A percentile compares a stretch with the other conserved stretches of the same genome.
Conservation (phyloP, 352 stramenopile species). For the Phytopythium chamaehyphon region DNA sequence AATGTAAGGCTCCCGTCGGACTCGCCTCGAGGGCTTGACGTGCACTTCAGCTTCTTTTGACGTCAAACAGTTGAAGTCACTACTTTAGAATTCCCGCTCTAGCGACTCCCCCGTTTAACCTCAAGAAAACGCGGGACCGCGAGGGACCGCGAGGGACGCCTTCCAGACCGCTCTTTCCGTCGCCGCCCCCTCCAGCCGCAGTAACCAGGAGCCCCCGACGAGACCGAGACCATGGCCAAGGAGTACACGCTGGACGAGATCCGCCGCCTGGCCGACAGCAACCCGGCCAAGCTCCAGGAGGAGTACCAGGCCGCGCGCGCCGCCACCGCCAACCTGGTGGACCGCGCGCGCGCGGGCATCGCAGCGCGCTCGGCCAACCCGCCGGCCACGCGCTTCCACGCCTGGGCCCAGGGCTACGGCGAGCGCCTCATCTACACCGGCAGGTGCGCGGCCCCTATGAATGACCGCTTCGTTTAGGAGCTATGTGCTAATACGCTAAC, state of each 20-base stretch:
- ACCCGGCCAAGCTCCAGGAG: slow-evolving; percentile 65
- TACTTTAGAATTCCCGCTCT: background rate
- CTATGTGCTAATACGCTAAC: background rate
- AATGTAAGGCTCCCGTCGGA: too few relatives aligned
- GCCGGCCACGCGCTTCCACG: slow-evolving; percentile 54
- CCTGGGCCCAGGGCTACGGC: slow-evolving; percentile 70
- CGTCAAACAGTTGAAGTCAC: too few relatives aligned
- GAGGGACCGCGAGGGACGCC: too few relatives aligned
- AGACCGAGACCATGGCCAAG: slow-evolving; percentile 66
- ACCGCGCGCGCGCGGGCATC: slow-evolving; percentile 58
- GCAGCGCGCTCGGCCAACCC: slow-evolving; percentile 49
- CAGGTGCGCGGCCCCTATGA: slow-evolving; percentile 16
- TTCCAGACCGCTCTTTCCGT: slow-evolving; percentile 2
- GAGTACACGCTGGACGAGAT: slow-evolving; percentile 82
- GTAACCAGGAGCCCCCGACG: slow-evolving; percentile 7
- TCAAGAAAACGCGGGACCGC: too few relatives aligned
- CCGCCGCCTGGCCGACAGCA: slow-evolving; percentile 65
- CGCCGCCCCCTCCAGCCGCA: background rate
- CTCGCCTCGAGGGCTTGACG: too few relatives aligned
- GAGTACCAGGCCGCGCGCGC: slow-evolving; percentile 65
- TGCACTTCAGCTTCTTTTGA: too few relatives aligned
- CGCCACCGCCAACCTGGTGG: slow-evolving; percentile 61
- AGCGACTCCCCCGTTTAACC: background rate
- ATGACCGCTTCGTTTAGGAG: background rate
- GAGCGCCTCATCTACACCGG: slow-evolving; percentile 75